Evolutionary conservation across 495 filamentous ascomycete species (phyloP).

Genomic region (Aspergillus kassunensis): DNA sequence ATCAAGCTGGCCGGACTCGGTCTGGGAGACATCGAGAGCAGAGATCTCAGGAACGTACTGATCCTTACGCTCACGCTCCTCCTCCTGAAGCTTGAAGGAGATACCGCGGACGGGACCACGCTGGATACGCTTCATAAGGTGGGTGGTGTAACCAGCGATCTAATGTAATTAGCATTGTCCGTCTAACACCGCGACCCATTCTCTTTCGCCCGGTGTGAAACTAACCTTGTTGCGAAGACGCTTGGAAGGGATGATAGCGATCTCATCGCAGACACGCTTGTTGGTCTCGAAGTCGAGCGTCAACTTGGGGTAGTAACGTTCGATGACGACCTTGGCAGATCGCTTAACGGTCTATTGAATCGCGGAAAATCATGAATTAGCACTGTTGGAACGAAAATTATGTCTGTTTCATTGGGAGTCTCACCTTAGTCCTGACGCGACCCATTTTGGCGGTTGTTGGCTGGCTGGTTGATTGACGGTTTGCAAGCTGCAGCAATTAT

Average conservation of each 20-base stretch:
- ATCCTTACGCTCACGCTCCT: slow-evolving; percentile 99
- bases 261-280: slow-evolving; percentile 99
- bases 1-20: slow-evolving; percentile 87
- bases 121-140: slow-evolving; percentile 95
- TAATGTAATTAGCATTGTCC: slow-evolving; percentile 26
- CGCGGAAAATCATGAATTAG: too few relatives aligned
- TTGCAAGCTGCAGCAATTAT: slow-evolving; percentile 36
- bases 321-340: slow-evolving; percentile 99
- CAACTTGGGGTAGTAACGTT: slow-evolving; percentile 97
- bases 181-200: too few relatives aligned
- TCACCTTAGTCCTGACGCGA: slow-evolving; percentile 85
- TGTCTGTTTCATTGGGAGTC: too few relatives aligned
- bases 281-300: slow-evolving; percentile 99
- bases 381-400: too few relatives aligned
- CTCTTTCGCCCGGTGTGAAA: too few relatives aligned
- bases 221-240: slow-evolving; percentile 94
- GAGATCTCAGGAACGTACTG: slow-evolving; percentile 99
- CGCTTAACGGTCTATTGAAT: slow-evolving; percentile 98
- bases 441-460: slow-evolving; percentile 77
- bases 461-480: slow-evolving; percentile 16
- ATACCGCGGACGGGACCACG: slow-evolving; percentile 98
- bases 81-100: slow-evolving; percentile 99
- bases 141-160: slow-evolving; percentile 98
- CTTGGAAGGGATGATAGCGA: slow-evolving; percentile 98
- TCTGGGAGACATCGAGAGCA: slow-evolving; percentile 93